Percentiles rank a stretch among this genome's conserved stretches.
These are phyloP conservation scores for Fusarium annulatum DNA, from an alignment of 2,329 filamentous ascomycete species.

Conservation along the genomic window DNA sequence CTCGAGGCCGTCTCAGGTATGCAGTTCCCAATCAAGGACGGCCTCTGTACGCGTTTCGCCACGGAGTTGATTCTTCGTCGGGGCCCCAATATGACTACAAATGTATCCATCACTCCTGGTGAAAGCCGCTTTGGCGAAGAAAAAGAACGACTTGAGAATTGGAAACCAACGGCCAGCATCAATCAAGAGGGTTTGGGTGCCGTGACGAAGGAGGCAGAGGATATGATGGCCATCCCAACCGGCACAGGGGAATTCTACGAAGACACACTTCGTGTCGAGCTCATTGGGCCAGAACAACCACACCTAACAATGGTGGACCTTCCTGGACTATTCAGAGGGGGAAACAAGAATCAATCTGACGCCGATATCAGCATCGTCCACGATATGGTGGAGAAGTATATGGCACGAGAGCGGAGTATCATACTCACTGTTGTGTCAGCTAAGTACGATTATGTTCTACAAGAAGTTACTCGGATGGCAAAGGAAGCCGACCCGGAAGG, in stretches of 20 bases:
- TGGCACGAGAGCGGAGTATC: conserved; percentile 66
- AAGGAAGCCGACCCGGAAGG: conserved; percentile 41
- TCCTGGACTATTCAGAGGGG: conserved; percentile 60
- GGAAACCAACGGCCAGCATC: conserved; percentile 39
- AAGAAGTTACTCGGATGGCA: conserved; percentile 64
- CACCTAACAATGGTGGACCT: conserved; percentile 71
- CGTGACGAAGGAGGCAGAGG: conserved; percentile 55
- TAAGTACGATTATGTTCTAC: conserved; percentile 67
- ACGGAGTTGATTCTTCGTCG: conserved; percentile 68
- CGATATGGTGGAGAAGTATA: conserved; percentile 65
- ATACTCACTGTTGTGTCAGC: conserved; percentile 70
- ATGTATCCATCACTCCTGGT: conserved; percentile 47
- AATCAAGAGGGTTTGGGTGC: conserved; percentile 26
- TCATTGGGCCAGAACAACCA: conserved; percentile 59
- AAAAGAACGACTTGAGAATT: neutral
- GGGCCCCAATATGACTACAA: conserved; percentile 44
- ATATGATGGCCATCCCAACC: conserved; percentile 61
- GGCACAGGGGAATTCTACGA: conserved; percentile 54
- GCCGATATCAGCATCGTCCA: conserved; percentile 58
- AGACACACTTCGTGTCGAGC: conserved; percentile 62
- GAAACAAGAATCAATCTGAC: conserved; percentile 57
- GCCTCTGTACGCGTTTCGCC: conserved; percentile 70
- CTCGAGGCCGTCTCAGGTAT: conserved; percentile 72
- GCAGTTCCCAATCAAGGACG: conserved; percentile 68
- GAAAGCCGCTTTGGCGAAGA: neutral